Percentiles rank a stretch among this genome's conserved stretches.
Conservation (phyloP, 345 rosid species). For the Cardiospermum halicacabum region DNA sequence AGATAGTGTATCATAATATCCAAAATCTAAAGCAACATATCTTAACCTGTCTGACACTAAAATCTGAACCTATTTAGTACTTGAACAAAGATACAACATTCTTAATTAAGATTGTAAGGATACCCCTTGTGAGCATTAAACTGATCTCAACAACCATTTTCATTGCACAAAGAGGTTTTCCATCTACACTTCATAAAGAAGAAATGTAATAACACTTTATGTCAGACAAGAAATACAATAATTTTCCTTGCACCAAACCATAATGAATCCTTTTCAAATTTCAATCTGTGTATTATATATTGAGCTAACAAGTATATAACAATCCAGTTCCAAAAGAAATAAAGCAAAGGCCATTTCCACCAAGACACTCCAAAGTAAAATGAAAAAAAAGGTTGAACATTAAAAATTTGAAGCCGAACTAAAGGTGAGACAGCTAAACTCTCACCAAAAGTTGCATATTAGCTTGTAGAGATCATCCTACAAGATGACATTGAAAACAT, state of each 20-base stretch:
- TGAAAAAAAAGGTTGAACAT: slow-evolving; percentile 20
- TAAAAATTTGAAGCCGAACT: slow-evolving; percentile 15
- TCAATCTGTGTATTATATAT: background rate
- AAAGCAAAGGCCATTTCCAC: slow-evolving; percentile 21
- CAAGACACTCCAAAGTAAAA: slow-evolving; percentile 17
- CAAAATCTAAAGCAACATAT: background rate
- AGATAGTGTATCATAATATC: no score
- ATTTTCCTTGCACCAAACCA: background rate
- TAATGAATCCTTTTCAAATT: background rate
- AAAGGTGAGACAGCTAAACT: slow-evolving; percentile 26
- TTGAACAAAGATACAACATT: background rate
- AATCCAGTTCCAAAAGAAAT: background rate
- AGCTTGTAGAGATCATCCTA: slow-evolving; percentile 37
- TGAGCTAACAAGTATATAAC: background rate
- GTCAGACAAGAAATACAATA: no score
- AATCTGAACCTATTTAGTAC: background rate
- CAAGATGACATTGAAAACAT: slow-evolving; percentile 25
- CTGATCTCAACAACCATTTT: background rate
- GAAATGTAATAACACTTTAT: no score
- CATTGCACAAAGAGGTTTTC: background rate
- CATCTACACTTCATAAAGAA: no score
- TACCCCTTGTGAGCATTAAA: background rate
- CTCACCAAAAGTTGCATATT: slow-evolving; percentile 35
- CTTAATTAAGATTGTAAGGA: background rate
- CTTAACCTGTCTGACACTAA: background rate